phyloP scores from a whole-genome alignment of 2,329 filamentous ascomycete species.

The Cadophora malorum region DNA sequence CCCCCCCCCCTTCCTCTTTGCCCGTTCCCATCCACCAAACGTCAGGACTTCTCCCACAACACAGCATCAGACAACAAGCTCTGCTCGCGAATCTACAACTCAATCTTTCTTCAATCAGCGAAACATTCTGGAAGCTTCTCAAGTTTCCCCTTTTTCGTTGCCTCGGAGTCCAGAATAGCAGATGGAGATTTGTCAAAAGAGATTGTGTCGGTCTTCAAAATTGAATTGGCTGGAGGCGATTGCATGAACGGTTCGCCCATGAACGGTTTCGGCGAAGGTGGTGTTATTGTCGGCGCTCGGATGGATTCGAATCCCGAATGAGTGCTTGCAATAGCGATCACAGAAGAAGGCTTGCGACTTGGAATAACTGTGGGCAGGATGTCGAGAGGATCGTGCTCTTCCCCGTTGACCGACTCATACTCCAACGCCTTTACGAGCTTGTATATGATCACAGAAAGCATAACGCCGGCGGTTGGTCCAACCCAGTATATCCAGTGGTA shows the following conservation, averaged over 20 bases:
- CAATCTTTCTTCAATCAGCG: conserved; percentile 20
- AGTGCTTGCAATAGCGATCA: conserved; percentile 28
- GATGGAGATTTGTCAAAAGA: neutral
- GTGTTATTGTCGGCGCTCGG: neutral
- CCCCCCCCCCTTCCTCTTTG: neutral
- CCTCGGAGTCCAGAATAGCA: neutral
- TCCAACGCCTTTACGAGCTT: conserved; percentile 57
- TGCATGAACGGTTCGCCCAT: neutral
- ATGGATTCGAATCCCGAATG: conserved; percentile 22
- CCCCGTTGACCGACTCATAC: conserved; percentile 58
- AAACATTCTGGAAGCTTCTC: conserved; percentile 27
- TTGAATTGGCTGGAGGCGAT: neutral
- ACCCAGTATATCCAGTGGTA: conserved; percentile 60
- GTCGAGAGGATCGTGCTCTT: conserved; percentile 33
- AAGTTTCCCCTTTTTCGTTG: conserved; percentile 18
- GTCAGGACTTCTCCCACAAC: neutral
- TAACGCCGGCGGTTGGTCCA: conserved; percentile 56
- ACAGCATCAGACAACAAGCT: neutral
- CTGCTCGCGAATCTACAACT: neutral
- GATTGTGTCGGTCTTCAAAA: neutral
- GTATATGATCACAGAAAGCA: conserved; percentile 58
- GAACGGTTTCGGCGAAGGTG: neutral
- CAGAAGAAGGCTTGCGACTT: conserved; percentile 27
- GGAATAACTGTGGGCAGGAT: conserved; percentile 14
- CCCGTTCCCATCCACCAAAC: neutral